Percentiles rank a stretch among this genome's conserved stretches.
Conservation (phyloP, 495 filamentous ascomycete genomes). For the Pyrenula aspistea region DNA sequence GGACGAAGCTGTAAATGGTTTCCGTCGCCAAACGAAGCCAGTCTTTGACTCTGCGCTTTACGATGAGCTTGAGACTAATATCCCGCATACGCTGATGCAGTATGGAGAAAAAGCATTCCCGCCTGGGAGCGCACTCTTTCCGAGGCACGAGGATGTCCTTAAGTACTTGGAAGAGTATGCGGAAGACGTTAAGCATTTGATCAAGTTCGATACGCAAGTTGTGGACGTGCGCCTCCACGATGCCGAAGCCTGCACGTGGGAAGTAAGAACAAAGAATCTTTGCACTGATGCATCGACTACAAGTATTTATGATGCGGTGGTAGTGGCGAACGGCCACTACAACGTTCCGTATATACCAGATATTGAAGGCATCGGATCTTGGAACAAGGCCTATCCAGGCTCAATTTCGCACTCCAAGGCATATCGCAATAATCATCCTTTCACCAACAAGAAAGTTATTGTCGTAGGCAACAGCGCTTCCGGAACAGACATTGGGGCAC, state of each 20-base stretch:
- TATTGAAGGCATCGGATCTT: conserved; percentile 41
- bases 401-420: conserved; percentile 70
- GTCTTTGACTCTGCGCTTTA: conserved; percentile 66
- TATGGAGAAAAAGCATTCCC: conserved; percentile 63
- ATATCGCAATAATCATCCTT: conserved; percentile 52
- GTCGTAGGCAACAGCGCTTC: conserved; percentile 72
- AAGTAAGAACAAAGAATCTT: conserved; percentile 41
- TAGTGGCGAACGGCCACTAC: conserved; percentile 79
- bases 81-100: conserved; percentile 70
- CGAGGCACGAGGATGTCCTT: conserved; percentile 51
- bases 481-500: conserved; percentile 66
- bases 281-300: conserved; percentile 20
- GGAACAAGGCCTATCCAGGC: conserved; percentile 48
- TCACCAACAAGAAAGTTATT: conserved; percentile 52
- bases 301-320: conserved; percentile 55
- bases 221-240: conserved; percentile 26
- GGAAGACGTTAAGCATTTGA: conserved; percentile 40
- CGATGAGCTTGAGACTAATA: conserved; percentile 71
- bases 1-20: conserved; percentile 6
- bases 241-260: conserved; percentile 28
- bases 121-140: conserved; percentile 54
- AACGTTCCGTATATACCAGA: conserved; percentile 57
- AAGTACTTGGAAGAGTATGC: conserved; percentile 68
- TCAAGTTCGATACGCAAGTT: conserved; percentile 48
- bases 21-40: conserved; percentile 9